A percentile compares a stretch with the other conserved stretches of the same genome.
Evolutionary conservation across 2,329 filamentous ascomycete genomes (phyloP).

Genomic region (Claviceps spartinae): DNA sequence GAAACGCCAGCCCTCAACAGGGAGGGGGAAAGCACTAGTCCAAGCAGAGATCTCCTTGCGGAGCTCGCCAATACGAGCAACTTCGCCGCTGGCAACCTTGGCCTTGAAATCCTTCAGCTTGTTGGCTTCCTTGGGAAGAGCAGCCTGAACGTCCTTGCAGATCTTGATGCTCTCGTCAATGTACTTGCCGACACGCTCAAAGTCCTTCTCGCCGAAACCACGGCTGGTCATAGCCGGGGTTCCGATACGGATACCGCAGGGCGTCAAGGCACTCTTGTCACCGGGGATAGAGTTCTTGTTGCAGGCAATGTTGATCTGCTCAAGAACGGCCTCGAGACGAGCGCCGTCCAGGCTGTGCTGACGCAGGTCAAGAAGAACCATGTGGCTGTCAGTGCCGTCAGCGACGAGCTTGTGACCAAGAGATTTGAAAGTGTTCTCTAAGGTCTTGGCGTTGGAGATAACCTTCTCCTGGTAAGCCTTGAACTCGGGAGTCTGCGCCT

Average conservation of each 20-base stretch:
- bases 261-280: conserved; percentile 92
- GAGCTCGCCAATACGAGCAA: conserved; percentile 70
- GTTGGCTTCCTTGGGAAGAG: conserved; percentile 91
- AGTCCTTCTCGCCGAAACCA: conserved; percentile 85
- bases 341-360: conserved; percentile 79
- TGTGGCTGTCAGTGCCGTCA: conserved; percentile 93
- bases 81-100: conserved; percentile 66
- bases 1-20: conserved; percentile 59
- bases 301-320: conserved; percentile 97
- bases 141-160: conserved; percentile 72
- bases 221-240: conserved; percentile 95
- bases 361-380: conserved; percentile 90
- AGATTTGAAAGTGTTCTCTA: conserved; percentile 71
- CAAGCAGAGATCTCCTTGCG: conserved; percentile 82
- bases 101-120: conserved; percentile 99
- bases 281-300: conserved; percentile 99
- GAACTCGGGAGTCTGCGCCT: conserved; percentile 84
- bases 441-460: conserved; percentile 80
- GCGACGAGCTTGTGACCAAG: conserved; percentile 91
- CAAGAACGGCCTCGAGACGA: conserved; percentile 87
- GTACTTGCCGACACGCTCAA: conserved; percentile 78
- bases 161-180: conserved; percentile 83
- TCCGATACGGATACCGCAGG: conserved; percentile 88
- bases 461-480: conserved; percentile 89
- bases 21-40: conserved; percentile 85